A percentile compares a stretch with the other conserved stretches of the same genome.
phyloP scores from a whole-genome alignment of 176 grass and related monocot genomes.

The Carex pumila region DNA sequence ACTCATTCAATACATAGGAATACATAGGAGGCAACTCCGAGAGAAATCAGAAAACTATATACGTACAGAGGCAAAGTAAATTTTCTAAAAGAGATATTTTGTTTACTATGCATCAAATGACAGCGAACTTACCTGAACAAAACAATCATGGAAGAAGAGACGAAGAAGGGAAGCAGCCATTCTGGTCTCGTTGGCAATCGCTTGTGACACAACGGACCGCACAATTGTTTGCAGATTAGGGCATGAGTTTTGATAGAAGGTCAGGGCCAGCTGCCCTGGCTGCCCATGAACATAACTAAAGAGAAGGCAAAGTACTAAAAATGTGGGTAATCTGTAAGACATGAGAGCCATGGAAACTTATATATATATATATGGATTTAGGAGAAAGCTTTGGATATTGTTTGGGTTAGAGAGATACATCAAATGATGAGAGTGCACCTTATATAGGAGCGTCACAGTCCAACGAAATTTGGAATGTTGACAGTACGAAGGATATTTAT shows the following conservation, averaged over 20 bases:
- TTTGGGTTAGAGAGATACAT: neutral
- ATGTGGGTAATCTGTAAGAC: neutral
- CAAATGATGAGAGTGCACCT: neutral
- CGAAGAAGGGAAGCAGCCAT: constrained; percentile 71
- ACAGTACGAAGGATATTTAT: neutral
- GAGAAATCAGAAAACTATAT: no score
- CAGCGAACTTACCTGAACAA: constrained; percentile 44
- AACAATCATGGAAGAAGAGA: constrained; percentile 82
- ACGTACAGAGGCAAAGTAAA: neutral
- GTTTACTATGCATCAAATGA: neutral
- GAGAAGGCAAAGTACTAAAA: constrained; percentile 23
- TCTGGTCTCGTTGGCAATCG: constrained; percentile 37
- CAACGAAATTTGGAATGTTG: neutral
- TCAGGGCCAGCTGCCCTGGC: constrained; percentile 38
- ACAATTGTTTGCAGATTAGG: constrained; percentile 34
- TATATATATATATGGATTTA: neutral
- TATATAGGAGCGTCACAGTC: neutral
- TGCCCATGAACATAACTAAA: constrained; percentile 28
- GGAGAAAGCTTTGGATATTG: neutral
- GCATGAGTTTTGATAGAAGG: constrained; percentile 51
- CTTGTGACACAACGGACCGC: constrained; percentile 30
- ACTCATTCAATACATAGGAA: neutral
- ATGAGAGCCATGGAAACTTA: constrained; percentile 21
- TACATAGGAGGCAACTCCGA: neutral
- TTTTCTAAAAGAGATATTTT: neutral